Evolutionary conservation across 1,284 basidiomycete species (phyloP), one percentile per base, ranked within the genome.

Genomic region (Coriolopsis trogii): DNA sequence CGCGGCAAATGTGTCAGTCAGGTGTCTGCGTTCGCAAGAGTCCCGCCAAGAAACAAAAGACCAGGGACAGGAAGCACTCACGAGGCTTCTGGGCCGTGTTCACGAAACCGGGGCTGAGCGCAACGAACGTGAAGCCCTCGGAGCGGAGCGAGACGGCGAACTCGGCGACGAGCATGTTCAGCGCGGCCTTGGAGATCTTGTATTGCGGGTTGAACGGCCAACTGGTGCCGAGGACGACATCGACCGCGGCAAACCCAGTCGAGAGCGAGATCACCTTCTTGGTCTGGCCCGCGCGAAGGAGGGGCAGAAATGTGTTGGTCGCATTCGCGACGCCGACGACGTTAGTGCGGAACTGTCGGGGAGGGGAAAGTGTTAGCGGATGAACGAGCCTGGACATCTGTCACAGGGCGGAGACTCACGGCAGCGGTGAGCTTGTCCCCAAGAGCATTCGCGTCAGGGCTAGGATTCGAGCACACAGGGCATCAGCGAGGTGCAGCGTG

Each of bases 241-340:
- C 70, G 3, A 57, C 24, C 49, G 70, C 70, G 5, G 55, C 73
- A 15, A 68, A 20, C 6, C 63, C 69, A 28, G 61, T 67, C 51
- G 60, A 64, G 51, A 76, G 45, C 15, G 64, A 57, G 53, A 75
- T 56, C 31, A 76, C 68, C 54, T 72, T 75, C 63, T 76, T 76
- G 23, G 56, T 43, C 6, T 58, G 24, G 12, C 74, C 70, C 13
- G 63, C 64, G 23, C 63, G 63, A 21, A 78, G 61, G 33, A 77
- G 68, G 15, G 74, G 74, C 5, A 77, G 10, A 64, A 61, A 61
- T 6, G 53, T 63, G 58, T 73, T 75, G 49, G 61, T 73, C 25
- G 67, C 67, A 53, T 69, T 65, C 5, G 73, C 62, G 15, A 66
- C 60, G 20, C 73, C 73, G 39, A 74, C 45, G 41, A 71, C 68